These are phyloP conservation scores for Aspergillus fumigatiaffinis DNA, from an alignment of 2,329 filamentous ascomycete genomes.

Conservation along the genomic window DNA sequence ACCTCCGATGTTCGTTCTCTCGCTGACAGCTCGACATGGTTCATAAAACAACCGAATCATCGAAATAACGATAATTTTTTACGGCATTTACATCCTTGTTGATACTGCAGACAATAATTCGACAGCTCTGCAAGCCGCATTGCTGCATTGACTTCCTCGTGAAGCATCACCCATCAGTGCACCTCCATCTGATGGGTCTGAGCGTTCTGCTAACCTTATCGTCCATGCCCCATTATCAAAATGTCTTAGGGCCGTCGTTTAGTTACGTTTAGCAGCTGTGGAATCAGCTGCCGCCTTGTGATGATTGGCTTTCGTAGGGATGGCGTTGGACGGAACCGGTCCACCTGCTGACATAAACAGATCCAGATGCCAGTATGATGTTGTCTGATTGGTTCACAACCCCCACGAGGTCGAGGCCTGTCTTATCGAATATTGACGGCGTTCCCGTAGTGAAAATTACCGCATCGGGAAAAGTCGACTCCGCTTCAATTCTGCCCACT, in stretches of 20 bases:
- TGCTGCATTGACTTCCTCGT: not conserved
- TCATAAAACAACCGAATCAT: too few species aligned
- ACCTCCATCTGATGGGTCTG: not conserved
- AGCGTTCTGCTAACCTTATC: not conserved
- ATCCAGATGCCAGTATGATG: not conserved
- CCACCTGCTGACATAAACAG: not conserved
- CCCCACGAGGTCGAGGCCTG: not conserved
- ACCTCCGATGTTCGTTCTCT: too few species aligned
- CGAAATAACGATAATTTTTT: not conserved
- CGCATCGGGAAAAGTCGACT: constrained; percentile 8
- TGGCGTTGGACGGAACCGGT: too few species aligned
- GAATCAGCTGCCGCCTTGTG: not conserved
- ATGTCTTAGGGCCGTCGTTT: not conserved
- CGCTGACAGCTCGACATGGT: not conserved
- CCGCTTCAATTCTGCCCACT: constrained; percentile 9
- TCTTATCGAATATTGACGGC: constrained; percentile 5
- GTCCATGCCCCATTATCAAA: not conserved
- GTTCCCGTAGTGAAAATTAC: constrained; percentile 2
- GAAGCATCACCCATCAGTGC: not conserved
- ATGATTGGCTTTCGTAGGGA: not conserved
- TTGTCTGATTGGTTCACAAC: not conserved
- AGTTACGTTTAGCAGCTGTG: not conserved
- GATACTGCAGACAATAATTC: not conserved
- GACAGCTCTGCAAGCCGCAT: not conserved
- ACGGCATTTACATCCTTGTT: not conserved